phyloP scores from a whole-genome alignment of 495 filamentous ascomycete genomes.

The Cercophora newfieldiana region DNA sequence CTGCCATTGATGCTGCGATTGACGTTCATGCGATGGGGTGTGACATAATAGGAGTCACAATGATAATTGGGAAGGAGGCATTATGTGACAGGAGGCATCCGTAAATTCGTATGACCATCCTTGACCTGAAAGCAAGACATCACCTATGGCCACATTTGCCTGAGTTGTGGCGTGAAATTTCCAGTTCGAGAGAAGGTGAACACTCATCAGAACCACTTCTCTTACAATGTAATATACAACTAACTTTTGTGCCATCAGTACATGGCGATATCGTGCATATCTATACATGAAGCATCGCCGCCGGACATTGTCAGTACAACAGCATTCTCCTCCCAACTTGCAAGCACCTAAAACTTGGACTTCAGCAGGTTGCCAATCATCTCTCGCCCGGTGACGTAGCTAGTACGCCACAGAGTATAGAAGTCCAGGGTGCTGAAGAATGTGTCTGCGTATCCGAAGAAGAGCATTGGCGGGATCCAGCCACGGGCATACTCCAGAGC shows the following conservation, averaged over 20 bases:
- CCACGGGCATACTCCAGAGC: slow-evolving; percentile 86
- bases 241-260: too few species aligned
- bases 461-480: slow-evolving; percentile 88
- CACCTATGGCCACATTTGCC: too few species aligned
- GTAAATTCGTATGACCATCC: too few species aligned
- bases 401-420: slow-evolving; percentile 75
- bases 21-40: background rate
- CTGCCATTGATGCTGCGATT: background rate
- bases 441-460: slow-evolving; percentile 81
- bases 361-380: slow-evolving; percentile 69
- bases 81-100: too few species aligned
- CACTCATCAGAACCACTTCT: background rate
- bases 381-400: slow-evolving; percentile 66
- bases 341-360: slow-evolving; percentile 62
- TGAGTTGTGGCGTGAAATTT: too few species aligned
- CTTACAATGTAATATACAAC: background rate
- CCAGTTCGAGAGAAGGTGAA: too few species aligned
- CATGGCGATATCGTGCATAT: too few species aligned
- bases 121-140: too few species aligned
- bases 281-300: too few species aligned
- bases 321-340: too few species aligned
- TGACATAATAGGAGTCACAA: background rate
- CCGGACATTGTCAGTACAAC: too few species aligned
- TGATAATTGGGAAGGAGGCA: too few species aligned
- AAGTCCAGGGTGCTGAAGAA: slow-evolving; percentile 75